Evolutionary conservation across 805 yeast species (phyloP).

Genomic region (Blastobotrys attinorum): DNA sequence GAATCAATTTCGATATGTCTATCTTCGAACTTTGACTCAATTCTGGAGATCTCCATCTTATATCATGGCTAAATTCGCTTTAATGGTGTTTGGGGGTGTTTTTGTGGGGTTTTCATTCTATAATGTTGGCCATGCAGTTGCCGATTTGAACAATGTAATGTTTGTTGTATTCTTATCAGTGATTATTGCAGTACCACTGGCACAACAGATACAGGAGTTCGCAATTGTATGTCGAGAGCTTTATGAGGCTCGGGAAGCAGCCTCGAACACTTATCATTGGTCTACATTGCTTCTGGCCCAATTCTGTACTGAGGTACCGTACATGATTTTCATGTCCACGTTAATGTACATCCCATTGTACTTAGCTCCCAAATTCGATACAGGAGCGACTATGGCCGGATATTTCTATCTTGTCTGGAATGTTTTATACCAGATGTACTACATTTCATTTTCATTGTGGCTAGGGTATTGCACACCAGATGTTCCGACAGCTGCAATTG

Average conservation of each 20-base stretch:
- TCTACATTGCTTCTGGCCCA: slow-evolving; percentile 47
- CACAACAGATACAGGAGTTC: slow-evolving; percentile 55
- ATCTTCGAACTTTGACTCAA: slow-evolving; percentile 35
- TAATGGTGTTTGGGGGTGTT: slow-evolving; percentile 45
- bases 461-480: slow-evolving; percentile 52
- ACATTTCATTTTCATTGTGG: slow-evolving; percentile 46
- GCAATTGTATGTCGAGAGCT: slow-evolving; percentile 52
- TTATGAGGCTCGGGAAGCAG: slow-evolving; percentile 62
- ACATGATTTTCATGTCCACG: slow-evolving; percentile 41
- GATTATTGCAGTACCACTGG: slow-evolving; percentile 45
- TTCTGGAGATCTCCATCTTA: slow-evolving; percentile 58
- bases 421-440: slow-evolving; percentile 43
- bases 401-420: slow-evolving; percentile 43
- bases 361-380: slow-evolving; percentile 38
- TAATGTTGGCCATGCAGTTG: slow-evolving; percentile 43
- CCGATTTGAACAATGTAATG: slow-evolving; percentile 52
- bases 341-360: slow-evolving; percentile 47
- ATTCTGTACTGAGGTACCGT: slow-evolving; percentile 52
- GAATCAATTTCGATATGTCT: slow-evolving; percentile 37
- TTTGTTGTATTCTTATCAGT: slow-evolving; percentile 53
- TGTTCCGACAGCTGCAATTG: slow-evolving; percentile 59
- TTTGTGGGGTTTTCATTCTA: slow-evolving; percentile 68
- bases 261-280: slow-evolving; percentile 72
- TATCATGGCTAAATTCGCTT: slow-evolving; percentile 50
- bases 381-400: slow-evolving; percentile 40